Conservation (phyloP, 176 grass and related monocot genomes). For the Tuctoria greenei region DNA sequence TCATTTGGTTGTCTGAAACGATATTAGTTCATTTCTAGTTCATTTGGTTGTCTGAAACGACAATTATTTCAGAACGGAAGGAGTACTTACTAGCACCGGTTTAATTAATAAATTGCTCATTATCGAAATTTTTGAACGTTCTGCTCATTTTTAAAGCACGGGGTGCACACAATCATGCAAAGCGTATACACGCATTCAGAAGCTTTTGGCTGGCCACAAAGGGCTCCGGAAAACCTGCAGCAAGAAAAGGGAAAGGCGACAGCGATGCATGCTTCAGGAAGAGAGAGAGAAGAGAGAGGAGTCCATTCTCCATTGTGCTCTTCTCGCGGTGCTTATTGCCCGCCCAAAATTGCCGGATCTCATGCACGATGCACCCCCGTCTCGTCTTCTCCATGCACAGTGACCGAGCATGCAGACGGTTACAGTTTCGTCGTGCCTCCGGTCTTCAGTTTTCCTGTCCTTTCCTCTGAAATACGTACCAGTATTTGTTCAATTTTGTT, state of each 20-base stretch:
- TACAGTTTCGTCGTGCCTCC: background rate
- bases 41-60: too few species aligned
- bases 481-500: background rate
- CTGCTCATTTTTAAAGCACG: background rate
- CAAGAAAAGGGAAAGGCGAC: conserved; percentile 17
- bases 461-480: background rate
- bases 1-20: too few species aligned
- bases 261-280: conserved; percentile 19
- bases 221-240: conserved; percentile 33
- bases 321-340: background rate
- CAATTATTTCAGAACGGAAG: too few species aligned
- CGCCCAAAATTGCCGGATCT: background rate
- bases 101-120: too few species aligned
- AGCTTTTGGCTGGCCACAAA: conserved; percentile 4
- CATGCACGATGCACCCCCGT: too few species aligned
- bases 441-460: too few species aligned
- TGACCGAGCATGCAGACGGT: background rate
- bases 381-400: background rate
- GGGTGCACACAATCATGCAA: background rate
- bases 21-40: too few species aligned
- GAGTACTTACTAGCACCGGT: too few species aligned
- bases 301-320: background rate
- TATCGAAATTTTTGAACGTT: background rate
- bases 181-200: background rate
- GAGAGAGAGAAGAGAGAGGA: too few species aligned